These are phyloP conservation scores for Oligophagozyma castellii DNA, from an alignment of 1,139 yeast genomes.

Conservation along the genomic window DNA sequence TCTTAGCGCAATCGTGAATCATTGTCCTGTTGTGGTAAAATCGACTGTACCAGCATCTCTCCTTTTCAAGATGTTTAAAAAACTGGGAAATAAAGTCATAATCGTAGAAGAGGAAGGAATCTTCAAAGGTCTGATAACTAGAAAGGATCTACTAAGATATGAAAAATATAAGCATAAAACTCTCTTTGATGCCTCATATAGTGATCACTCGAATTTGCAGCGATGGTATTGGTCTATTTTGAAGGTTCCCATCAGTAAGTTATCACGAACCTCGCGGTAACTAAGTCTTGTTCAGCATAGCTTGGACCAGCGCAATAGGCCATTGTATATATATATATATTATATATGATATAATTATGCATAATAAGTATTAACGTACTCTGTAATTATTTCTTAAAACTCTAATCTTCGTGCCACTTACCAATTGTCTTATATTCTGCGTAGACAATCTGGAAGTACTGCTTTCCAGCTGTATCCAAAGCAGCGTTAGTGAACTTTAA, in stretches of 20 bases:
- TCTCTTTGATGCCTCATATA: conserved; percentile 17
- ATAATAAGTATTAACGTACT: neutral
- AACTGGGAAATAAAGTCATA: conserved; percentile 68
- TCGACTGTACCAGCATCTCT: conserved; percentile 45
- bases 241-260: neutral
- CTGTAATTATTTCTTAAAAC: neutral
- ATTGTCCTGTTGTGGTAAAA: conserved; percentile 51
- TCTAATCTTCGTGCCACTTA: conserved; percentile 61
- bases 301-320: neutral
- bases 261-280: too few relatives aligned
- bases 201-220: conserved; percentile 15
- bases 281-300: too few relatives aligned
- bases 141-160: conserved; percentile 51
- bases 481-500: conserved; percentile 49
- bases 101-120: conserved; percentile 44
- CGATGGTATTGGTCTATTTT: conserved; percentile 14
- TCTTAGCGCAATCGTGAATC: conserved; percentile 36
- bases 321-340: neutral
- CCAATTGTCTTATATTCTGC: conserved; percentile 66
- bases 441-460: conserved; percentile 53
- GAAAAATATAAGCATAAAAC: conserved; percentile 20
- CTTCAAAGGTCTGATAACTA: conserved; percentile 50
- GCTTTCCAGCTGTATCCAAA: conserved; percentile 60
- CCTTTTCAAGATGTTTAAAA: conserved; percentile 55
- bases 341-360: neutral